Percentiles rank a stretch among this genome's conserved stretches.
phyloP scores from a whole-genome alignment of 2,329 filamentous ascomycete species.

The Cladorrhinum sp. region DNA sequence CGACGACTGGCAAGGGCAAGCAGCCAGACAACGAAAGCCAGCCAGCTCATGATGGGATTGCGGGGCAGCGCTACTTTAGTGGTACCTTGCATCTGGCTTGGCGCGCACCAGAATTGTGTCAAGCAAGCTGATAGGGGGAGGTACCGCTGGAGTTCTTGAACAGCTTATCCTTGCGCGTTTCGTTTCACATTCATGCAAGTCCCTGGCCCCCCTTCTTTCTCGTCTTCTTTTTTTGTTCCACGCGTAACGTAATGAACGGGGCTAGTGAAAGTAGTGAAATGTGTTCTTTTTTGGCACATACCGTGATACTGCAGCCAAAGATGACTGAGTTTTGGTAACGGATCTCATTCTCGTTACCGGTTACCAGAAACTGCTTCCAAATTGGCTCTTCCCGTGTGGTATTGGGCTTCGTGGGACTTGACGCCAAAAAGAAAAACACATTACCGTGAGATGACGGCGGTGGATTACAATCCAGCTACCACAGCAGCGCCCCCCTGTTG shows the following conservation, averaged over 20 bases:
- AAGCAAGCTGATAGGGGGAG: neutral
- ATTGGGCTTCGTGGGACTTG: neutral
- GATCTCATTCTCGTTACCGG: neutral
- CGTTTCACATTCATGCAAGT: constrained; percentile 1
- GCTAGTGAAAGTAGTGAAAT: neutral
- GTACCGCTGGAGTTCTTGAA: neutral
- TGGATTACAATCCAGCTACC: neutral
- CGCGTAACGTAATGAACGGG: neutral
- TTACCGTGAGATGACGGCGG: constrained; percentile 2
- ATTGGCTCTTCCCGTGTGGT: neutral
- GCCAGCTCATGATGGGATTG: neutral
- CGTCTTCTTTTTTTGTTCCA: neutral
- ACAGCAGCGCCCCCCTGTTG: neutral
- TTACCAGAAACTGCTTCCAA: neutral
- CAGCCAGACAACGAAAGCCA: neutral
- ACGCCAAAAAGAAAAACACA: neutral
- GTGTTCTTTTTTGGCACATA: neutral
- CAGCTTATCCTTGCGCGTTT: neutral
- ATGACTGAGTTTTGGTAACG: neutral
- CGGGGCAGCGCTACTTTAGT: constrained; percentile 2
- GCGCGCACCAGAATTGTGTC: neutral
- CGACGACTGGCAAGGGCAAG: neutral
- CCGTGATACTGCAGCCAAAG: neutral
- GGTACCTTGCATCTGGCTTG: neutral
- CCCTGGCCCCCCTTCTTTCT: neutral